These are phyloP conservation scores for Asclepias syriaca DNA, from an alignment of 257 asterid genomes.

Conservation along the genomic window DNA sequence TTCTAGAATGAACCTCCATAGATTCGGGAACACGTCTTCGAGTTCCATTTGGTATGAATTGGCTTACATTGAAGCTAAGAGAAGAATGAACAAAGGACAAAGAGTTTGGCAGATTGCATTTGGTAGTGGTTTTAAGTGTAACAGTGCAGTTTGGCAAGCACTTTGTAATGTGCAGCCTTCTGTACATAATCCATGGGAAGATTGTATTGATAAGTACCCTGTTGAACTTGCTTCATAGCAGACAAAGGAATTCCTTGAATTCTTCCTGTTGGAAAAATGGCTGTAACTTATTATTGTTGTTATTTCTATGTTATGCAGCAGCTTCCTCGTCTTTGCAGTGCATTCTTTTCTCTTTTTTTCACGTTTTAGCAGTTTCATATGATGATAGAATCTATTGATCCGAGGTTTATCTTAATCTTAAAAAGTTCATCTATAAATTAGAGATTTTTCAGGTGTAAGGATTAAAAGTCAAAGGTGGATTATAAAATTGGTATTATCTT, in stretches of 20 bases:
- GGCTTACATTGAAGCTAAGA: slow-evolving; percentile 71
- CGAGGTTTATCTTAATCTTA: too few relatives aligned
- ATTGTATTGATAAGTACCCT: slow-evolving; percentile 68
- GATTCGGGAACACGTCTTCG: slow-evolving; percentile 79
- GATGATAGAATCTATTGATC: not conserved
- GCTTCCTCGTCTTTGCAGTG: too few relatives aligned
- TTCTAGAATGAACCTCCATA: slow-evolving; percentile 75
- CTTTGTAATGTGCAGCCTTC: slow-evolving; percentile 49
- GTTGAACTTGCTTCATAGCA: slow-evolving; percentile 41
- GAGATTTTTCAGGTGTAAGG: too few relatives aligned
- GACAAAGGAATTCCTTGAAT: not conserved
- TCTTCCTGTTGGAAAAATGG: not conserved
- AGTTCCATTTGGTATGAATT: slow-evolving; percentile 84
- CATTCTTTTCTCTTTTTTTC: too few relatives aligned
- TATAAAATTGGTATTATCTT: not conserved
- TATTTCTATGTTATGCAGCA: not conserved
- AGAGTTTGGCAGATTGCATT: slow-evolving; percentile 82
- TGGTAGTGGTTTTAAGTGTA: slow-evolving; percentile 75
- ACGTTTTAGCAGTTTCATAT: not conserved
- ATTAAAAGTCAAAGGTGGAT: too few relatives aligned
- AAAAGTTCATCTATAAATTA: too few relatives aligned
- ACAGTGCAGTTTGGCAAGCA: slow-evolving; percentile 83
- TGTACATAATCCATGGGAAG: slow-evolving; percentile 55
- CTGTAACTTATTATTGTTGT: not conserved
- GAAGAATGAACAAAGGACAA: slow-evolving; percentile 56